These are phyloP conservation scores for Trichophyton mentagrophytes DNA, from an alignment of 2,329 filamentous ascomycete genomes.

Conservation along the genomic window DNA sequence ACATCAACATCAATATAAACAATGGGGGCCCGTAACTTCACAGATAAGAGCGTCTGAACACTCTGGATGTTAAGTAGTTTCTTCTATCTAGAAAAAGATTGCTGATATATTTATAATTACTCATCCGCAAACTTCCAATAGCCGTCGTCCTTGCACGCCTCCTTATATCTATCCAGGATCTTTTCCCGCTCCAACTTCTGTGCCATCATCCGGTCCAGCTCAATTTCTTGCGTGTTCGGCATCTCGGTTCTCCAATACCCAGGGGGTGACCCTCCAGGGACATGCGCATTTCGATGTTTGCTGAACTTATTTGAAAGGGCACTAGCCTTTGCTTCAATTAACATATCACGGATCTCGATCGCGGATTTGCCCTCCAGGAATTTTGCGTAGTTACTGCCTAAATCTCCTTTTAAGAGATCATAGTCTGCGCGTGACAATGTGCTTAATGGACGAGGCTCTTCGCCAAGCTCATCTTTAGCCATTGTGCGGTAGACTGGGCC, in stretches of 20 bases:
- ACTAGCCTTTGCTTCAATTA: conserved; percentile 64
- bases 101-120: conserved; percentile 20
- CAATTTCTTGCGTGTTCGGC: conserved; percentile 69
- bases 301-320: conserved; percentile 63
- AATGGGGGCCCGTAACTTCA: no score
- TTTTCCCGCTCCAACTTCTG: conserved; percentile 49
- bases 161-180: conserved; percentile 61
- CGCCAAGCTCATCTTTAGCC: conserved; percentile 35
- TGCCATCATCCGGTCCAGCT: conserved; percentile 52
- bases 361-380: conserved; percentile 14
- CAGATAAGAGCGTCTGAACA: no score
- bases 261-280: conserved; percentile 59
- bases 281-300: conserved; percentile 62
- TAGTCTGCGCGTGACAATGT: conserved; percentile 19
- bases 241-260: conserved; percentile 90
- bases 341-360: conserved; percentile 38
- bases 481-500: conserved; percentile 57
- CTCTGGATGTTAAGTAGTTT: no score
- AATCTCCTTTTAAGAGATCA: conserved; percentile 39
- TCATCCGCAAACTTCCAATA: conserved; percentile 77
- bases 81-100: no score
- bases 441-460: conserved; percentile 18
- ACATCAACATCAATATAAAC: no score
- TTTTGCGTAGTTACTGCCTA: conserved; percentile 25
- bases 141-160: conserved; percentile 66